Evolutionary conservation across 192 early-diverging fungal genomes (phyloP).

Genomic region (Coemansia sp.): DNA sequence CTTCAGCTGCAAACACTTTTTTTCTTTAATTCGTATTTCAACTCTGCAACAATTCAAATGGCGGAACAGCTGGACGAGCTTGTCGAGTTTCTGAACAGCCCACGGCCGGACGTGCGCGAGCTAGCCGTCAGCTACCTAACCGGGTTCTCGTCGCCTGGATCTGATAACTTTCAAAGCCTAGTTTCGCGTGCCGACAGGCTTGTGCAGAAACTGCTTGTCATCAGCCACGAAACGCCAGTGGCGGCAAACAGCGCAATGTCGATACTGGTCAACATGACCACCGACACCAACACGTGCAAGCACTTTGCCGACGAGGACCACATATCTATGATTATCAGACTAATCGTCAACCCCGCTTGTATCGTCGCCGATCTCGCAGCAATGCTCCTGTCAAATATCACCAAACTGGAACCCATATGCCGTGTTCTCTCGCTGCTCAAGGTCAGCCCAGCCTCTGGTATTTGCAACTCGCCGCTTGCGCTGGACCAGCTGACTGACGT

Average conservation of each 20-base stretch:
- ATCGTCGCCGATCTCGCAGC: slow-evolving; percentile 72
- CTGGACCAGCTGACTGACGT: slow-evolving; percentile 88
- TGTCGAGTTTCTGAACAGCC: slow-evolving; percentile 69
- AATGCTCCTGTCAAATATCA: slow-evolving; percentile 91
- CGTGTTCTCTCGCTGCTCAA: slow-evolving; percentile 56
- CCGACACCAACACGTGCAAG: slow-evolving; percentile 59
- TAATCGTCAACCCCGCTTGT: slow-evolving; percentile 66
- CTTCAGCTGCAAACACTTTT: no score
- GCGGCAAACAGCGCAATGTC: slow-evolving; percentile 81
- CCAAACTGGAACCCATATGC: slow-evolving; percentile 66
- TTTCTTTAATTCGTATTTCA: no score
- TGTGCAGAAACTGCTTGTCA: slow-evolving; percentile 64
- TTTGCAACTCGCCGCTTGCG: slow-evolving; percentile 52
- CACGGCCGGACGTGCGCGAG: slow-evolving; percentile 76
- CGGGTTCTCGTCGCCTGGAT: slow-evolving; percentile 61
- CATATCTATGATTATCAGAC: slow-evolving; percentile 63
- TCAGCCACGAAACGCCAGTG: slow-evolving; percentile 68
- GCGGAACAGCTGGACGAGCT: slow-evolving; percentile 59
- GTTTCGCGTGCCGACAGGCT: slow-evolving; percentile 61
- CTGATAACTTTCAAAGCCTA: slow-evolving; percentile 62
- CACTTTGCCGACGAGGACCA: slow-evolving; percentile 72
- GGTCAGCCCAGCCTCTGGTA: slow-evolving; percentile 25
- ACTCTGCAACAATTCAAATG: slow-evolving; percentile 16
- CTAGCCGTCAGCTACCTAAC: slow-evolving; percentile 77
- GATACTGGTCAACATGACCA: slow-evolving; percentile 82